phyloP scores from a whole-genome alignment of 78 protist genomes.

The Dictyostelium firmibasis region DNA sequence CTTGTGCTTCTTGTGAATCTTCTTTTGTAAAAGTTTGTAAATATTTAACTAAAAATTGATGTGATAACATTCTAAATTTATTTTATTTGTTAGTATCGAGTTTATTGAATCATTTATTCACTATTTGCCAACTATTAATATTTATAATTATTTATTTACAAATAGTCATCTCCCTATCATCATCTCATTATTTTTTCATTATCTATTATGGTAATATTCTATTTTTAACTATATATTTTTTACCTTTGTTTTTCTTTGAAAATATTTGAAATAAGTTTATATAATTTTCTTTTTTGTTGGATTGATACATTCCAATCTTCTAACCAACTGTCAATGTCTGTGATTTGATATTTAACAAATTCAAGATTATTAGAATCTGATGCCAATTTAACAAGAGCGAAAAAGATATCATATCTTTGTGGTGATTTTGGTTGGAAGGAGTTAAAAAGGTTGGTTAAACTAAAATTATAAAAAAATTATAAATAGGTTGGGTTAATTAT shows the following conservation, averaged over 20 bases:
- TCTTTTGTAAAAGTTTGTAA: conserved; percentile 68
- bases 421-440: conserved; percentile 72
- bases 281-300: conserved; percentile 54
- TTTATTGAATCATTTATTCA: too few species aligned
- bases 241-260: conserved; percentile 68
- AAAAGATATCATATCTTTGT: conserved; percentile 59
- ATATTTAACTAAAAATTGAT: conserved; percentile 69
- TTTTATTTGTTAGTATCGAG: background rate
- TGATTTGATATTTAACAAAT: conserved; percentile 46
- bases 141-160: too few species aligned
- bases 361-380: conserved; percentile 52
- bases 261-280: conserved; percentile 59
- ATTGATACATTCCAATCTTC: conserved; percentile 61
- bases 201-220: too few species aligned
- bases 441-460: conserved; percentile 71
- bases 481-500: background rate
- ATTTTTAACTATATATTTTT: background rate
- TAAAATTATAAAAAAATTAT: background rate
- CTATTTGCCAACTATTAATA: too few species aligned
- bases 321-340: conserved; percentile 36
- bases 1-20: conserved; percentile 69
- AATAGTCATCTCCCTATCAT: too few species aligned
- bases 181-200: background rate
- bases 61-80: conserved; percentile 59
- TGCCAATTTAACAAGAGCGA: conserved; percentile 45